Percentiles rank a stretch among this genome's conserved stretches.
Evolutionary conservation across 768 basidiomycete genomes (phyloP).

Genomic region (Amanita rubescens): DNA sequence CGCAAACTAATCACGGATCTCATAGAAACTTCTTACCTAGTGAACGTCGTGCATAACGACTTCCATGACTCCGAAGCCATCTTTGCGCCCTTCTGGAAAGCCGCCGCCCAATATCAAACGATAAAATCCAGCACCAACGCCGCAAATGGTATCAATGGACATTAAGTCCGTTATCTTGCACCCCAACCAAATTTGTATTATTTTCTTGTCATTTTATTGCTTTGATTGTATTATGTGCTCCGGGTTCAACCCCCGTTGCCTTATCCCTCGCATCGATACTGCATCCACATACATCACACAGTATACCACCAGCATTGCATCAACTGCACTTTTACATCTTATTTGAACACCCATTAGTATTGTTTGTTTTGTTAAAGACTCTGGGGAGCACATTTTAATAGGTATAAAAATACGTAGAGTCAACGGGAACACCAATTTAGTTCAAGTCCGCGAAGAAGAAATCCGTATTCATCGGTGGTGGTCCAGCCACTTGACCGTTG

Average conservation of each 20-base stretch:
- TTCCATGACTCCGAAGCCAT: slow-evolving; percentile 82
- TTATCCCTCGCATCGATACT: slow-evolving; percentile 16
- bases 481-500: slow-evolving; percentile 66
- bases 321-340: slow-evolving; percentile 18
- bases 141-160: slow-evolving; percentile 41
- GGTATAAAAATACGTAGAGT: background rate
- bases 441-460: slow-evolving; percentile 77
- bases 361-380: background rate
- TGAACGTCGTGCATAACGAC: slow-evolving; percentile 96
- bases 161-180: slow-evolving; percentile 15
- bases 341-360: background rate
- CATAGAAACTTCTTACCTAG: slow-evolving; percentile 79
- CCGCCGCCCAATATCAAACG: slow-evolving; percentile 53
- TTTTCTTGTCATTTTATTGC: slow-evolving; percentile 10
- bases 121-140: slow-evolving; percentile 26
- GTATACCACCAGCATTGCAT: slow-evolving; percentile 13
- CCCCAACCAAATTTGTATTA: slow-evolving; percentile 10
- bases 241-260: slow-evolving; percentile 88
- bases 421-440: slow-evolving; percentile 16
- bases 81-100: slow-evolving; percentile 80
- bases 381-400: background rate
- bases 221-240: slow-evolving; percentile 21
- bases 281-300: too few relatives aligned
- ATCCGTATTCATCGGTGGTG: slow-evolving; percentile 71
- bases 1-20: slow-evolving; percentile 68